Base-by-base conservation (phyloP, 176 grass and related monocot genomes). In the Oryza rufipogon region DNA sequence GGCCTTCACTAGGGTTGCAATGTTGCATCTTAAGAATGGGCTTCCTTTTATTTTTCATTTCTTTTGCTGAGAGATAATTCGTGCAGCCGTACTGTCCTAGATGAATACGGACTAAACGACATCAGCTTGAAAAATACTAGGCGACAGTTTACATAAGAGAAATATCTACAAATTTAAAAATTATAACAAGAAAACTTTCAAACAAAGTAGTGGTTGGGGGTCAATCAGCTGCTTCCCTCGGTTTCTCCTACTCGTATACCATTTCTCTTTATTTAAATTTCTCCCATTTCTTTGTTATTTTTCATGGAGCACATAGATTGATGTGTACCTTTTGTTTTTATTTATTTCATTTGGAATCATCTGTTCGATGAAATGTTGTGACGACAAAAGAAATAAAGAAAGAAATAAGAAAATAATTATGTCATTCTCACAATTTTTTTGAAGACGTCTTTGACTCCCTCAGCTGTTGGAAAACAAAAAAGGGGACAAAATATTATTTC, bases 161-260 rank as follows among this genome's bases (percentile, higher is more conserved):
- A 80, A 8, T 26, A 61, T 63, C 10, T 13, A 75, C 36, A 71
- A 44, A 75, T 17, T 33, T n/a, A 28, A 36, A 36, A 71, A 64
- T 8, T 63, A 64, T 20, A 39, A 42, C 16, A 46, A 4, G 16
- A 36, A 47, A n/a, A 34, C 6, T 67, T 64, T 70, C 65, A 36
- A 3, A 2, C 14, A 54, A 58, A 84, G 3, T 0, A 20, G 81
- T 69, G 34, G 75, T 68, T 84, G 46, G 20, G 11, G 33, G 56
- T 56, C 60, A 84, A 80, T 68, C 87, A 30, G 58, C 75, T 68
- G 75, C 82, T 46, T 75, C 76, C 70, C 81, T 36, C 64, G 63
- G 39, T 70, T 77, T 61, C 16, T 17, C 41, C 19, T 7, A 65
- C 28, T 49, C 22, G 6, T 15, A 6, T 14, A 4, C 17, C 47